phyloP scores from a whole-genome alignment of 495 filamentous ascomycete genomes.

The Delitschia confertaspora region DNA sequence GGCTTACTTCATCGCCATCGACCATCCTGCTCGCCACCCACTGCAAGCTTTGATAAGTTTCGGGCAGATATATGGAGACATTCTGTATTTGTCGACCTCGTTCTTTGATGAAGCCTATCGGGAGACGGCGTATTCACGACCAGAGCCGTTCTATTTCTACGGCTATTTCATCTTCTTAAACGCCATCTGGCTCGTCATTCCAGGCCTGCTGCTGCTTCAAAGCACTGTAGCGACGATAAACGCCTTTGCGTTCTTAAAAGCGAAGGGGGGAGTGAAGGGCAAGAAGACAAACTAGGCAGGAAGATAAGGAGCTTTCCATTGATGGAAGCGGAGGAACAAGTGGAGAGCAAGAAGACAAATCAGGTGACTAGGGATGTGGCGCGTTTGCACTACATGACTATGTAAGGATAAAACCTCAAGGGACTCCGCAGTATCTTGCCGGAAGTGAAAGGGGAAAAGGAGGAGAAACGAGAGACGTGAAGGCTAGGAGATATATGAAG shows the following conservation, averaged over 20 bases:
- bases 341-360: too few species aligned
- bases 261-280: too few species aligned
- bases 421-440: too few species aligned
- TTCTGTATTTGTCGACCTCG: constrained; percentile 80
- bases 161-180: constrained; percentile 82
- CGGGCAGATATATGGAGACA: constrained; percentile 78
- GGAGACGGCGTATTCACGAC: constrained; percentile 55
- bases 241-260: constrained; percentile 22
- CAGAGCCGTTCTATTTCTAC: constrained; percentile 80
- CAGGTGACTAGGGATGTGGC: too few species aligned
- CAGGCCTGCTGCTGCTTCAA: constrained; percentile 32
- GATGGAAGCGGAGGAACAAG: too few species aligned
- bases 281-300: too few species aligned
- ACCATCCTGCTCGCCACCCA: constrained; percentile 56
- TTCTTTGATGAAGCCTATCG: constrained; percentile 54
- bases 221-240: constrained; percentile 12
- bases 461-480: too few species aligned
- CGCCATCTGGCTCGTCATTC: constrained; percentile 75
- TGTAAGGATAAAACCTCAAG: too few species aligned
- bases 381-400: too few species aligned
- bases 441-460: too few species aligned
- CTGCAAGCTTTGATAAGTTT: constrained; percentile 64
- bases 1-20: constrained; percentile 50
- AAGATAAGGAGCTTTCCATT: too few species aligned
- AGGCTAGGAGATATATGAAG: too few species aligned